Evolutionary conservation across 2,329 filamentous ascomycete genomes (phyloP), one percentile per base, ranked within the genome.

Genomic region (Furcasterigmium sp.): DNA sequence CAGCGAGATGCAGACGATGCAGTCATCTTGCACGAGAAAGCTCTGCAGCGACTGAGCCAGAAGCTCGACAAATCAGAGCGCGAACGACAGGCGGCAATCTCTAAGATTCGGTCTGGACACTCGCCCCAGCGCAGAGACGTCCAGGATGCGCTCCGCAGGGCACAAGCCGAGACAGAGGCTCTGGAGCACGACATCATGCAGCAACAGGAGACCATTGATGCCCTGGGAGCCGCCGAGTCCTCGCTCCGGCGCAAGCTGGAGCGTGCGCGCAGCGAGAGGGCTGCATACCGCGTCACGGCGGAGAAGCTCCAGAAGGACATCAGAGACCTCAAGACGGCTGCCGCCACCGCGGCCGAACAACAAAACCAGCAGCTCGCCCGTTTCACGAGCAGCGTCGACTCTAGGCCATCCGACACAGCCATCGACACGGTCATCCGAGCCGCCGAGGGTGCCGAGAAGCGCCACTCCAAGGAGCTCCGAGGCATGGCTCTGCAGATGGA

Each of bases 401-500:
- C 52, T 25, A 54, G 56, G 25, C 62, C 68, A 45, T 65, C 71
- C 21, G 71, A 77, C 35, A 60, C 70, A 43, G 72, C 82, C 38
- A 73, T 80, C 38, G 75, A 80, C 52, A 75, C 74, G n/a, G 70
- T 79, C 14, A 73, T 80, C 47, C 72, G 75, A 3, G 75, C 74
- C 1, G 73, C 75, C 26, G 72, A 78, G 53, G 71, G 76, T 39
- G 81, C 84, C 37, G 82, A 89, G 55, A 80, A 79, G 52, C 72
- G 78, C 36, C 87, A 93, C 61, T 70, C 75, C 55, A 83, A 82
- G 62, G 87, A 94, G 66, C 70, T 96, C 42, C 80, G 83, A 52
- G 91, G 91, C 15, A 75, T 97, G 58, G 79, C 81, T 42, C 86
- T 93, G 67, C 91, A 97, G 66, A 91, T 97, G 60, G 80, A 90